Conservation (phyloP, 495 filamentous ascomycete genomes). For the Penicillium tannophilum region DNA sequence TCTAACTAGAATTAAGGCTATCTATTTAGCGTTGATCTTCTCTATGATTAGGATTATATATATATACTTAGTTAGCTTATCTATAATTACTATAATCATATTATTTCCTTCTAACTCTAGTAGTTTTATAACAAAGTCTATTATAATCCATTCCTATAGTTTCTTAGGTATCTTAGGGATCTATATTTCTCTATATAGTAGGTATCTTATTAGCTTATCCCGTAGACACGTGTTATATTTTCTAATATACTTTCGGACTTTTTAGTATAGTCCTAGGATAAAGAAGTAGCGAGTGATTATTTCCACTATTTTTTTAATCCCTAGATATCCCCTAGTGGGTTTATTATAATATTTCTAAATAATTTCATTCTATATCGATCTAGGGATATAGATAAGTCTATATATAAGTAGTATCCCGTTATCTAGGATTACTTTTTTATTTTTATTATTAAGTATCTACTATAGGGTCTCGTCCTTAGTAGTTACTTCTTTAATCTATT, state of each 20-base stretch:
- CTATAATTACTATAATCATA: neutral
- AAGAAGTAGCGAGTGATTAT: neutral
- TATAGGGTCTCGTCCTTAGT: neutral
- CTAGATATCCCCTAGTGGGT: neutral
- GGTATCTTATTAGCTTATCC: neutral
- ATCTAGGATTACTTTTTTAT: too few relatives aligned
- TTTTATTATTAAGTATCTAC: too few relatives aligned
- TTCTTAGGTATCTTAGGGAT: neutral
- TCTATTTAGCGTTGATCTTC: neutral
- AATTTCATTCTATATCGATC: neutral
- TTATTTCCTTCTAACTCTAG: neutral
- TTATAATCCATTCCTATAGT: neutral
- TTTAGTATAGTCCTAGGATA: neutral
- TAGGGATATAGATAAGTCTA: conserved; percentile 1
- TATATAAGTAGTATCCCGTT: neutral
- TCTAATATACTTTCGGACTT: neutral
- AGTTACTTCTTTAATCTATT: neutral
- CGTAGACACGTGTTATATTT: neutral
- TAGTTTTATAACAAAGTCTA: neutral
- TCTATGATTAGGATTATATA: neutral
- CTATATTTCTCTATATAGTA: neutral
- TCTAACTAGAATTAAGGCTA: neutral
- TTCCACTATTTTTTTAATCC: neutral
- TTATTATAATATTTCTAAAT: neutral
- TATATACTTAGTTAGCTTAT: neutral